Percentiles rank a stretch among this genome's conserved stretches.
These are phyloP conservation scores for Euptelea pleiosperma DNA, from an alignment of 164 flowering plant genomes.

Conservation along the genomic window DNA sequence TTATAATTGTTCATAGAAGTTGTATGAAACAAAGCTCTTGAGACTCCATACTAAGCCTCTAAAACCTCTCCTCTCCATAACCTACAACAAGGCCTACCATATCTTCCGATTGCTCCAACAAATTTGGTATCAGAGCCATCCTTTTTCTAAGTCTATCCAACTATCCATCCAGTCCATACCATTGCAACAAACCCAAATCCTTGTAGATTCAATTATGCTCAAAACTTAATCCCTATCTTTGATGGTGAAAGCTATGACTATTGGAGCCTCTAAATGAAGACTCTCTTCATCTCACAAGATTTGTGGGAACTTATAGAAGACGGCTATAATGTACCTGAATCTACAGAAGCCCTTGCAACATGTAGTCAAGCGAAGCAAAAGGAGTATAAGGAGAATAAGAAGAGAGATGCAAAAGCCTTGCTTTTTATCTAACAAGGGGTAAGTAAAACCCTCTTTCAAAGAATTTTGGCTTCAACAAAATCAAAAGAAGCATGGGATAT, in stretches of 20 bases:
- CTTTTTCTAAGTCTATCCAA: too few relatives aligned
- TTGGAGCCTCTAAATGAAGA: constrained; percentile 14
- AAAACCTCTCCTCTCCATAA: too few relatives aligned
- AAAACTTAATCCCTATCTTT: constrained; percentile 10
- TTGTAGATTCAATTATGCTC: too few relatives aligned
- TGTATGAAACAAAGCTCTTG: too few relatives aligned
- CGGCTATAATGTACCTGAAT: constrained; percentile 2
- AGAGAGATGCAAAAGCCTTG: constrained; percentile 14
- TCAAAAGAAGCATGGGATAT: constrained; percentile 16
- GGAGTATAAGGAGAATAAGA: constrained; percentile 11
- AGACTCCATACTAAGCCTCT: too few relatives aligned
- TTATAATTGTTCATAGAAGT: too few relatives aligned
- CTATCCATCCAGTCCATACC: too few relatives aligned
- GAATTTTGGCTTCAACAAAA: neutral
- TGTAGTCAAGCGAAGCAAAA: neutral
- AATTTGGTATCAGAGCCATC: too few relatives aligned
- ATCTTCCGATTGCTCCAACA: too few relatives aligned
- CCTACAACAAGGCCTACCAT: too few relatives aligned
- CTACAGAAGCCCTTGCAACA: neutral
- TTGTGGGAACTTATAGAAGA: constrained; percentile 8
- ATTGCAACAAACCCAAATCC: too few relatives aligned
- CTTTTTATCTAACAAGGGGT: constrained; percentile 17
- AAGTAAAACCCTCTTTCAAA: constrained; percentile 15
- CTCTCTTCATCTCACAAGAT: constrained; percentile 10
- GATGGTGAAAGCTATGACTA: constrained; percentile 12